Evolutionary conservation across 169 alveolate genomes (phyloP), one percentile per base, ranked within the genome.

Genomic region (Ichthyophthirius multifiliis): DNA sequence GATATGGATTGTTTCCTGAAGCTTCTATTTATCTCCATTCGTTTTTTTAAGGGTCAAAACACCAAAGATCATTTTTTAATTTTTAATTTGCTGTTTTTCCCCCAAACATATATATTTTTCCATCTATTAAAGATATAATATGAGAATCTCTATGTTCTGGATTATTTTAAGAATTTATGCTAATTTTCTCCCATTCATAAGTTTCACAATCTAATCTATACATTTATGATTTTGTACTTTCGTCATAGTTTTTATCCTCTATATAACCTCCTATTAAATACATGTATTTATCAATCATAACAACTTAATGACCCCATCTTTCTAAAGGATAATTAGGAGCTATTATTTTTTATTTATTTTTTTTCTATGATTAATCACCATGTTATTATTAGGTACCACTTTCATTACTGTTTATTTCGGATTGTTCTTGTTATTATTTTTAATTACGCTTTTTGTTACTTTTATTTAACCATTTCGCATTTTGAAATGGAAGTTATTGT

Each of bases 81-180:
- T 23, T 55, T 27, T 55, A 34, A 55, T 55, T 23, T 55, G 71
- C 27, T 15, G 71, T 55, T 55, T 55, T 55, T 2, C 71, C 71
- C 23, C 71, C 71, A 55, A 55, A 55, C 31, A 55, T 27, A 55
- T 55, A 55, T 10, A 55, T 55, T 55, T 55, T 55, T 55, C 39
- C 71, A 27, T 55, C 23, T 27, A 55, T 55, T 13, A 55, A 39
- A 27, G 43, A 55, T 27, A 55, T 34, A 27, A 39, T 15, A 39
- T 55, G 71, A 23, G 71, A 55, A 55, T 55, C 71, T 55, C 71
- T 55, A 23, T 55, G 71, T 27, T 55, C 71, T 20, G 71, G 71
- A 15, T n/a, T 23, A 55, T 4, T 18, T 13, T 34, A 55, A 55
- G 71, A 1, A 27, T 55, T 55, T 13, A 16, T 10, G 0, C 3